Conservation (phyloP, 768 basidiomycete species). For the Asterophora parasitica region DNA sequence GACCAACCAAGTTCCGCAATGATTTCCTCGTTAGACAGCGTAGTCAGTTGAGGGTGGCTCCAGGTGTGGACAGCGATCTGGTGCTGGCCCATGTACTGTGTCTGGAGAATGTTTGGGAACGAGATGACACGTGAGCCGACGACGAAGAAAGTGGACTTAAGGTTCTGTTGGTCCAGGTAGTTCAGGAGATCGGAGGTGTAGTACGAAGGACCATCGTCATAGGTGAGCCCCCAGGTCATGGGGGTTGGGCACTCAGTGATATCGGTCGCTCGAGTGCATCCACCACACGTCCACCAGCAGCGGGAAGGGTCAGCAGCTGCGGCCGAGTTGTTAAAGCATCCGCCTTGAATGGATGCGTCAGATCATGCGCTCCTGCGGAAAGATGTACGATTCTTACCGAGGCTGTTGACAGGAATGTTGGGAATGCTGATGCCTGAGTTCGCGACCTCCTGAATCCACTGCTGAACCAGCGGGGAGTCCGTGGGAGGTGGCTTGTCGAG, state of each 20-base stretch:
- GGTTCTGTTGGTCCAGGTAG: conserved; percentile 57
- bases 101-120: conserved; percentile 63
- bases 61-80: conserved; percentile 70
- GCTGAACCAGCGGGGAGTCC: conserved; percentile 57
- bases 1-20: conserved; percentile 90
- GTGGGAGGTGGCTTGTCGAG: conserved; percentile 59
- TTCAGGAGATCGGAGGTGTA: conserved; percentile 71
- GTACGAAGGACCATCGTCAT: conserved; percentile 77
- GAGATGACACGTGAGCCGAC: conserved; percentile 79
- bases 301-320: conserved; percentile 47
- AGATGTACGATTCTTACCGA: conserved; percentile 25
- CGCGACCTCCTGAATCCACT: conserved; percentile 65
- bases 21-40: conserved; percentile 70
- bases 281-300: conserved; percentile 83
- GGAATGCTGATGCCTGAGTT: conserved; percentile 58
- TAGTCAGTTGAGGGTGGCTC: conserved; percentile 73
- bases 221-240: conserved; percentile 51
- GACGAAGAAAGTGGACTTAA: conserved; percentile 84
- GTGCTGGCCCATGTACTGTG: conserved; percentile 73
- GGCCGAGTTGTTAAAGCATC: conserved; percentile 57
- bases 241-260: conserved; percentile 71
- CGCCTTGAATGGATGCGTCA: conserved; percentile 28
- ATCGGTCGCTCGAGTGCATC: conserved; percentile 64
- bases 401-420: conserved; percentile 36
- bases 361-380: neutral